These are phyloP conservation scores for Galeopsis tetrahit DNA, from an alignment of 257 asterid genomes.

Conservation along the genomic window DNA sequence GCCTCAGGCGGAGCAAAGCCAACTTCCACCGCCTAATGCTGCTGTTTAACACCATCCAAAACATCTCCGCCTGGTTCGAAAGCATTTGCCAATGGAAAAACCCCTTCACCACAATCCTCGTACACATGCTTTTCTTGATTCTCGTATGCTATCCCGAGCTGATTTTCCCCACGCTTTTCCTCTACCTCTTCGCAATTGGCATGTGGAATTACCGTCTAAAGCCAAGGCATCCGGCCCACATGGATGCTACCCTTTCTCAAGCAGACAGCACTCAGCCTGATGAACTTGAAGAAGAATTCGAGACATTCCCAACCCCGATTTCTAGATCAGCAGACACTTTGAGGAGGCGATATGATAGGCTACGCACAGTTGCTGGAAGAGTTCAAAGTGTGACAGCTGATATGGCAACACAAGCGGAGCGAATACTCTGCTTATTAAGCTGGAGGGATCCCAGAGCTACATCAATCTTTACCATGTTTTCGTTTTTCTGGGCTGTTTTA, in stretches of 20 bases:
- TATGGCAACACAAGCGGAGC: conserved; percentile 86
- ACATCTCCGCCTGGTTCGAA: conserved; percentile 59
- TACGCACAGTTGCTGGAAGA: conserved; percentile 71
- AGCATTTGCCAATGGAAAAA: conserved; percentile 80
- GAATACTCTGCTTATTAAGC: conserved; percentile 73
- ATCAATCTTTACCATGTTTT: conserved; percentile 58
- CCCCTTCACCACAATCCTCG: conserved; percentile 77
- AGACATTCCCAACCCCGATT: conserved; percentile 67
- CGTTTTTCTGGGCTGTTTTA: conserved; percentile 70
- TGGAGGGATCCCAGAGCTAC: conserved; percentile 99
- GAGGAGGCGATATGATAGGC: conserved; percentile 74
- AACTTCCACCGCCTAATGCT: conserved; percentile 75
- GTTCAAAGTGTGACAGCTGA: conserved; percentile 85
- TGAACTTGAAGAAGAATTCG: conserved; percentile 85
- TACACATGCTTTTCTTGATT: conserved; percentile 73
- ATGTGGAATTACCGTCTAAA: conserved; percentile 77
- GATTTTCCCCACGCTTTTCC: conserved; percentile 82
- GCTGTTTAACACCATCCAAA: conserved; percentile 55
- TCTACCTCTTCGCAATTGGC: conserved; percentile 86
- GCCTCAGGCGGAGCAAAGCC: conserved; percentile 92
- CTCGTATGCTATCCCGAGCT: conserved; percentile 84
- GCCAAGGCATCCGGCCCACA: conserved; percentile 82
- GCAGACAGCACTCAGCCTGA: conserved; percentile 71
- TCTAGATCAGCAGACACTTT: conserved; percentile 48
- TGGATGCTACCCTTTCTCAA: conserved; percentile 86